A percentile compares a stretch with the other conserved stretches of the same genome.
Evolutionary conservation across 1,284 basidiomycete genomes (phyloP).

Genomic region (Taiwanofungus camphoratus): DNA sequence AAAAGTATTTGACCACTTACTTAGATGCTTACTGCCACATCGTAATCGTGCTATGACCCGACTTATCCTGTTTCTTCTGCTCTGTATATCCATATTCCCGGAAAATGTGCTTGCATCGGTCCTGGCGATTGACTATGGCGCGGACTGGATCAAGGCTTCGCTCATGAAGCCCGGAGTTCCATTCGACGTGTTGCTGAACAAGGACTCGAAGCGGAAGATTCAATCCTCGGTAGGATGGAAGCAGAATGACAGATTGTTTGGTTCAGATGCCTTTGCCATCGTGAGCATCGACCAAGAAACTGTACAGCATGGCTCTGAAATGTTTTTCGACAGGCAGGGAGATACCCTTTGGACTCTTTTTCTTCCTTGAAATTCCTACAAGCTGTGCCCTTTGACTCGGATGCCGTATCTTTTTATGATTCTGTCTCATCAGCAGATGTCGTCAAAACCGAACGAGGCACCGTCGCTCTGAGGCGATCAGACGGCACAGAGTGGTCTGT

Average conservation of each 20-base stretch:
- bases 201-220: conserved; percentile 96
- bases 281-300: conserved; percentile 42
- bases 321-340: conserved; percentile 61
- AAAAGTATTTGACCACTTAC: too few relatives aligned
- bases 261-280: conserved; percentile 80
- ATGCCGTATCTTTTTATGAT: conserved; percentile 56
- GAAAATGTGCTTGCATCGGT: conserved; percentile 48
- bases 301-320: neutral
- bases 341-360: conserved; percentile 88
- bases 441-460: conserved; percentile 53
- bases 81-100: conserved; percentile 24
- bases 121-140: conserved; percentile 93
- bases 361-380: conserved; percentile 86
- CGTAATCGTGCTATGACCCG: too few relatives aligned
- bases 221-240: conserved; percentile 87
- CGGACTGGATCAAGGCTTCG: conserved; percentile 94
- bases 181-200: conserved; percentile 94
- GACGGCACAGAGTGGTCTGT: conserved; percentile 72
- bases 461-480: conserved; percentile 49
- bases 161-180: conserved; percentile 95
- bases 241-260: conserved; percentile 82
- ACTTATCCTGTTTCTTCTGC: conserved; percentile 11
- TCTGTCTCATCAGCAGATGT: conserved; percentile 61
- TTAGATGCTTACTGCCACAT: too few relatives aligned
- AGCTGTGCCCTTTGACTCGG: conserved; percentile 64